Evolutionary conservation across 2,329 filamentous ascomycete genomes (phyloP).

Genomic region (Conoideocrella luteorostrata): DNA sequence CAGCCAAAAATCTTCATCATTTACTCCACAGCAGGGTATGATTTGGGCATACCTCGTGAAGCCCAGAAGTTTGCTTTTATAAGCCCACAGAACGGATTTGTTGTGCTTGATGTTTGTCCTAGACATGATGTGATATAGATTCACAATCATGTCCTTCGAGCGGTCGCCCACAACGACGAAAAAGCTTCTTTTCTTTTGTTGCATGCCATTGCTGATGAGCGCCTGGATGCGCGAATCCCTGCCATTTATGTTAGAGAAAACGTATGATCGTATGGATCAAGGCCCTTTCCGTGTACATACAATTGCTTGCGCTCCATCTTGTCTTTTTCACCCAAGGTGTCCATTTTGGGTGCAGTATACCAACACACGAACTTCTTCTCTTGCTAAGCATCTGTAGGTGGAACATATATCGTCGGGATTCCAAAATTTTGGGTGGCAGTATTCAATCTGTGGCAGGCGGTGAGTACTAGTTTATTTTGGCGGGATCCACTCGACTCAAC

Average conservation of each 20-base stretch:
- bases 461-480: slow-evolving; percentile 11
- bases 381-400: neutral
- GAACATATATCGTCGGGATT: slow-evolving; percentile 17
- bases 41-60: slow-evolving; percentile 60
- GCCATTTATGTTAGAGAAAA: neutral
- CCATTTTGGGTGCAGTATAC: slow-evolving; percentile 13
- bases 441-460: slow-evolving; percentile 34
- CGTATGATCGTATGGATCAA: neutral
- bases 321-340: slow-evolving; percentile 8
- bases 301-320: slow-evolving; percentile 56
- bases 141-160: slow-evolving; percentile 93
- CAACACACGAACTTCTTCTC: slow-evolving; percentile 4
- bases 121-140: slow-evolving; percentile 87
- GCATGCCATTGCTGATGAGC: slow-evolving; percentile 84
- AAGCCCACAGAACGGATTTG: slow-evolving; percentile 96
- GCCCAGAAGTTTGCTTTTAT: slow-evolving; percentile 93
- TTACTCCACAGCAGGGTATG: neutral
- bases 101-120: slow-evolving; percentile 79
- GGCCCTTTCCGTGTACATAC: slow-evolving; percentile 28
- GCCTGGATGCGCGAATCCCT: slow-evolving; percentile 87
- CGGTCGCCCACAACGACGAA: slow-evolving; percentile 90
- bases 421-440: slow-evolving; percentile 33
- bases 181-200: slow-evolving; percentile 96
- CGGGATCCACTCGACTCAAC: no score
- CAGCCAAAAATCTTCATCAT: neutral